Conservation (phyloP, 495 filamentous ascomycete species). For the Amphirosellinia nigrospora region DNA sequence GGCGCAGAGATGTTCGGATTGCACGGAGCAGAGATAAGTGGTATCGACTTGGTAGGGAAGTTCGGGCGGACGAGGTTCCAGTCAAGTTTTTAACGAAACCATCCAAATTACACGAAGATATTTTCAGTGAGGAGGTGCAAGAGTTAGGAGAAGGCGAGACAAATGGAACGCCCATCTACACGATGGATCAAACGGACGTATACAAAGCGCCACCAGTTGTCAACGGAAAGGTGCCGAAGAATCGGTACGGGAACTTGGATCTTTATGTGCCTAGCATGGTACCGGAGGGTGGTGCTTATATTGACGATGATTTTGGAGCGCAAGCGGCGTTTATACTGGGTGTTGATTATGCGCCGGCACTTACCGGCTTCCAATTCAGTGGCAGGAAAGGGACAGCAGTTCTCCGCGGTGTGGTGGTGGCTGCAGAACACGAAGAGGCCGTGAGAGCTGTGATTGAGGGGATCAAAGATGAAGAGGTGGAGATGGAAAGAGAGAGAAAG, state of each 20-base stretch:
- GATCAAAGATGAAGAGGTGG: constrained; percentile 65
- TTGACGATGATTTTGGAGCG: constrained; percentile 64
- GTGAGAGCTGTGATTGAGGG: constrained; percentile 69
- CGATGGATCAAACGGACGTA: constrained; percentile 72
- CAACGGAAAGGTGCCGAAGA: constrained; percentile 78
- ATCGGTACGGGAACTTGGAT: constrained; percentile 88
- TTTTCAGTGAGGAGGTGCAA: constrained; percentile 44
- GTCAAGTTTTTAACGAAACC: constrained; percentile 67
- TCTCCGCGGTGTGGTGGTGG: constrained; percentile 75
- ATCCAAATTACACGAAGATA: constrained; percentile 37
- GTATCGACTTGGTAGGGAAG: constrained; percentile 82
- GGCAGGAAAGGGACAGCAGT: constrained; percentile 83
- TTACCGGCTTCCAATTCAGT: constrained; percentile 88
- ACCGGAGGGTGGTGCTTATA: constrained; percentile 77
- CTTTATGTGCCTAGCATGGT: constrained; percentile 93
- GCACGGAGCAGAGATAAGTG: constrained; percentile 81
- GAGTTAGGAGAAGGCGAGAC: constrained; percentile 48
- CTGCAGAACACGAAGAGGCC: constrained; percentile 71
- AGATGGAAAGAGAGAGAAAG: constrained; percentile 62
- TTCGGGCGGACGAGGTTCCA: constrained; percentile 75
- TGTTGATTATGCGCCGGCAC: constrained; percentile 85
- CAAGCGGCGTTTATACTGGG: constrained; percentile 77
- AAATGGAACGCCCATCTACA: constrained; percentile 68
- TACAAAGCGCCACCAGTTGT: constrained; percentile 80
- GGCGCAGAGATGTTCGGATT: constrained; percentile 76